These are phyloP conservation scores for Coniferiporia sulphurascens DNA, from an alignment of 1,284 basidiomycete species.

Conservation along the genomic window DNA sequence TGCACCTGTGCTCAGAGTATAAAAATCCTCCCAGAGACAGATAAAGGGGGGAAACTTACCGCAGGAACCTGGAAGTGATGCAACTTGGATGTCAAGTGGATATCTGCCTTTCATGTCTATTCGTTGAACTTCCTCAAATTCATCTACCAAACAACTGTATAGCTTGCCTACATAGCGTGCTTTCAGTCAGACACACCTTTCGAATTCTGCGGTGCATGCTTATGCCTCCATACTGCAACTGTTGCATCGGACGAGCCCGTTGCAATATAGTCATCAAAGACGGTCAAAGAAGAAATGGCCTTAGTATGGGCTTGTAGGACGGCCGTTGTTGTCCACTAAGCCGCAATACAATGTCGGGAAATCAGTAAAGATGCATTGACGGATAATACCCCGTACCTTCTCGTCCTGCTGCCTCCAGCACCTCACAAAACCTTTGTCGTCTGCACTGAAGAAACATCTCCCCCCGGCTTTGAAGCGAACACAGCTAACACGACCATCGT, in stretches of 20 bases:
- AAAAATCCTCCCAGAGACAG: background rate
- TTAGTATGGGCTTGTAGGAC: conserved; percentile 57
- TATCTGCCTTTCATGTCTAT: conserved; percentile 68
- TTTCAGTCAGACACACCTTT: conserved; percentile 28
- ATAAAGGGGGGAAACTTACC: conserved; percentile 37
- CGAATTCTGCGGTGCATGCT: conserved; percentile 27
- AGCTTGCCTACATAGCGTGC: background rate
- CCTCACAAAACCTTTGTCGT: conserved; percentile 62
- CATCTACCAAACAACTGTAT: conserved; percentile 28
- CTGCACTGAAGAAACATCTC: conserved; percentile 59
- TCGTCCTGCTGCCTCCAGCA: conserved; percentile 44
- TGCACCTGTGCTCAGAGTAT: conserved; percentile 39
- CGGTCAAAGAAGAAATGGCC: conserved; percentile 62
- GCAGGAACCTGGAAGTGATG: conserved; percentile 59
- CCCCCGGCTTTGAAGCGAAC: conserved; percentile 50
- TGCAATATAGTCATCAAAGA: conserved; percentile 44
- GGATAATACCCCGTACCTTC: conserved; percentile 32
- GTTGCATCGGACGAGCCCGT: conserved; percentile 79
- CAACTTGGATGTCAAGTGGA: conserved; percentile 66
- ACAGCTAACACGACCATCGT: conserved; percentile 71
- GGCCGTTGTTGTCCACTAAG: conserved; percentile 50
- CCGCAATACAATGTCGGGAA: conserved; percentile 18
- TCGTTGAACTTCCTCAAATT: conserved; percentile 49
- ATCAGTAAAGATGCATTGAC: conserved; percentile 19
- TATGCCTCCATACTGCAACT: conserved; percentile 64